Conservation (phyloP, 352 stramenopile species). For the Globisporangium barbulae region DNA sequence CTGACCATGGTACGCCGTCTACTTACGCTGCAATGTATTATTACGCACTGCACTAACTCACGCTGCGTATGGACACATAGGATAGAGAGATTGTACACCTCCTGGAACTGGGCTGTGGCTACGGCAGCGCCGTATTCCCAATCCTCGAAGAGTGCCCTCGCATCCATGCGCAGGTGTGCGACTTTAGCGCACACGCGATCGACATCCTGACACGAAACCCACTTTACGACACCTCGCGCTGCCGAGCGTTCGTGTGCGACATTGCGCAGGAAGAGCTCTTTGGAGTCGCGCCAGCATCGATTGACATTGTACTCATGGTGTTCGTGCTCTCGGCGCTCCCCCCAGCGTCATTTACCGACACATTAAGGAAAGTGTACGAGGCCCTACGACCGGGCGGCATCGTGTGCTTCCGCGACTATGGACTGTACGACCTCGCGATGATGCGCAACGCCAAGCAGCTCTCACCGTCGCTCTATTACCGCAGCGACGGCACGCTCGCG, state of each 20-base stretch:
- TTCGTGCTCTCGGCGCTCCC: slow-evolving; percentile 75
- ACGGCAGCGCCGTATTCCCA: slow-evolving; percentile 85
- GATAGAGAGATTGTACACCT: slow-evolving; percentile 40
- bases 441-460: slow-evolving; percentile 72
- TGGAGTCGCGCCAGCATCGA: slow-evolving; percentile 45
- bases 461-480: slow-evolving; percentile 56
- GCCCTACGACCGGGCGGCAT: slow-evolving; percentile 59
- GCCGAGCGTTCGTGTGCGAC: slow-evolving; percentile 72
- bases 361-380: slow-evolving; percentile 23
- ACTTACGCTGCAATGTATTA: not conserved
- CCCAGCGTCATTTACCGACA: slow-evolving; percentile 42
- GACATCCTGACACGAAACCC: slow-evolving; percentile 56
- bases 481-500: slow-evolving; percentile 72
- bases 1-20: slow-evolving; percentile 20
- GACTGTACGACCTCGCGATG: slow-evolving; percentile 87
- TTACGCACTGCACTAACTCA: not conserved
- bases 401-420: slow-evolving; percentile 87
- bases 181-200: slow-evolving; percentile 83
- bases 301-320: slow-evolving; percentile 78
- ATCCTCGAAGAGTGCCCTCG: slow-evolving; percentile 67
- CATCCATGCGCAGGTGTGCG: slow-evolving; percentile 67
- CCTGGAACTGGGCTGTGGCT: slow-evolving; percentile 83
- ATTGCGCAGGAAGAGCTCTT: slow-evolving; percentile 50
- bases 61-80: not conserved
- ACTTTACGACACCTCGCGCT: slow-evolving; percentile 43